Base-by-base conservation (phyloP, 129 eudicot genomes). In the Oenanthe sinensis region DNA sequence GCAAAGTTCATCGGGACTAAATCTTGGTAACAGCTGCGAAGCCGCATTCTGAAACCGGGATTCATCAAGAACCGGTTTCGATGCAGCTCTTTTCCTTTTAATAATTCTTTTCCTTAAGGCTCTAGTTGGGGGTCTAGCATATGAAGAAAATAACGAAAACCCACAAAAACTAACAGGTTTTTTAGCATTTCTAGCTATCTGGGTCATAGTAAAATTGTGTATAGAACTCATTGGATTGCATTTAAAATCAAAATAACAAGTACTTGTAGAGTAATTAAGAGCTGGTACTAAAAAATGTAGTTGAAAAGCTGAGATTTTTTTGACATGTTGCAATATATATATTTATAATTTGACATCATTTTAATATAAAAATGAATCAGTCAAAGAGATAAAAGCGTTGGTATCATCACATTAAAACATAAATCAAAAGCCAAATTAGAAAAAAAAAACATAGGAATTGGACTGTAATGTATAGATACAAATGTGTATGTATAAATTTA, bases 1-100 rank as follows among this genome's bases (percentile, higher is more conserved):
- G 30, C 84, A 80, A 6, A 96, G 89, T 69, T 96, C 97, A 73
- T 89, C 89, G 4, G 96, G 88, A 19, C 82, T 84, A 78, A 96
- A 96, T 78, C 99, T 82, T 13, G 99, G 93, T 6, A 89, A 81
- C 19, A 96, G 90, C 24, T 87, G 87, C 9, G 99, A 88, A 15
- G 86, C 78, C 17, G 87, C 82, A 75, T 72, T 82, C 40, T 84
- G 76, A 45, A 96, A 88, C 19, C 62, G 86, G 54, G 75, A 28
- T 79, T 85, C 86, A 63, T 91, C 86, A 42, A 90, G 84, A 68
- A 89, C 83, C 45, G 86, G 96, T 72, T 81, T 87, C 0, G 87
- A 69, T 0, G 97, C 89, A 3, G 87, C 82, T 83, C 63, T 79
- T 5, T 75, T 84, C 74, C 93, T 79, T 84, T 81, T 88, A 79